Evolutionary conservation across 371 early-diverging fungal genomes (phyloP).

Genomic region (Mucor saturninus): DNA sequence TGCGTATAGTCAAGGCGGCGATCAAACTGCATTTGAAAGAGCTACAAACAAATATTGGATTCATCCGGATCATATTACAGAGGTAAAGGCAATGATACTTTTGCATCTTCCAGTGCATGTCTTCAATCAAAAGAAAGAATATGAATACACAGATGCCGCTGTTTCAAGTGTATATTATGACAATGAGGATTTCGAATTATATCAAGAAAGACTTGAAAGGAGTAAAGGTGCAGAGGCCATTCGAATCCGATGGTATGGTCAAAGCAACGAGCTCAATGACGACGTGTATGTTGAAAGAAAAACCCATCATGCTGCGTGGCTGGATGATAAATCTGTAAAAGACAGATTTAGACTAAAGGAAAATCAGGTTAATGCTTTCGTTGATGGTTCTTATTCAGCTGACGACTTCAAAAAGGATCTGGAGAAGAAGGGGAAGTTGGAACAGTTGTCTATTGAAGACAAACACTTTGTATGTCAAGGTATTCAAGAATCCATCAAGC

Average conservation of each 20-base stretch:
- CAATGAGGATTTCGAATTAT: constrained; percentile 90
- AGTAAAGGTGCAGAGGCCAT: constrained; percentile 93
- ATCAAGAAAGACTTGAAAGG: constrained; percentile 88
- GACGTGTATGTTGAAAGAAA: constrained; percentile 96
- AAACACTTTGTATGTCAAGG: constrained; percentile 79
- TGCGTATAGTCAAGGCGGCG: constrained; percentile 20
- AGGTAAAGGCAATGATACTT: constrained; percentile 89
- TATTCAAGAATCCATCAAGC: constrained; percentile 76
- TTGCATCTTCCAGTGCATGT: constrained; percentile 94
- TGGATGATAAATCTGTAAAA: constrained; percentile 92
- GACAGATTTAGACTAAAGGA: constrained; percentile 93
- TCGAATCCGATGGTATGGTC: constrained; percentile 84
- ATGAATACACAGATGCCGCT: constrained; percentile 47
- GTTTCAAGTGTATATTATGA: constrained; percentile 96
- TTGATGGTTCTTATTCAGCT: constrained; percentile 81
- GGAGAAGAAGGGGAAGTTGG: constrained; percentile 73
- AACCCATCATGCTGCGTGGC: constrained; percentile 96
- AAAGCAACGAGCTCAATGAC: constrained; percentile 25
- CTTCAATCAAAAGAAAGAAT: constrained; percentile 66
- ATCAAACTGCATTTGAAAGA: constrained; percentile 81
- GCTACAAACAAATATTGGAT: constrained; percentile 98
- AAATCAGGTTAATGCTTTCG: constrained; percentile 82
- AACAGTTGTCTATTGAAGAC: constrained; percentile 69
- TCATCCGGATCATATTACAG: constrained; percentile 95
- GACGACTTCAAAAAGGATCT: constrained; percentile 65